Conservation (phyloP, 2,329 filamentous ascomycete genomes). For the Ascochyta pisi region DNA sequence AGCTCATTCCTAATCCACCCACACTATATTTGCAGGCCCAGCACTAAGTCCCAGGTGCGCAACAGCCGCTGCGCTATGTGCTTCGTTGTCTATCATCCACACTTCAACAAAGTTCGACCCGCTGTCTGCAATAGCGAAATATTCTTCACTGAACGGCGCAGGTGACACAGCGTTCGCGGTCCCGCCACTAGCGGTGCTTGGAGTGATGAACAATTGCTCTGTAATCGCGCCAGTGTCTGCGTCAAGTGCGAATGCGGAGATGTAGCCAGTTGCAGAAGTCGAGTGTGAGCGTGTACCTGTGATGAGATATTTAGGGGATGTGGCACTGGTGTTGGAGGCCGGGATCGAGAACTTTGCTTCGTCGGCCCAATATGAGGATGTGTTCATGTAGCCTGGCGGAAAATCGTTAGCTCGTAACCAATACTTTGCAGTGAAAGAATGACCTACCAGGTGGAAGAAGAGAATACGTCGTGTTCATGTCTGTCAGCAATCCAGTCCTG, state of each 20-base stretch:
- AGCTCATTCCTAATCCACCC: background rate
- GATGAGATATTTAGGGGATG: background rate
- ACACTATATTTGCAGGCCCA: slow-evolving; percentile 11
- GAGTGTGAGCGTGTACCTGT: background rate
- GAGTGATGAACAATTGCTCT: background rate
- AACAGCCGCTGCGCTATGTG: slow-evolving; percentile 6
- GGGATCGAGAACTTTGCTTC: no score
- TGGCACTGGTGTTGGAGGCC: no score
- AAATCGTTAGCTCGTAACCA: no score
- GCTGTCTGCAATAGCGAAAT: slow-evolving; percentile 47
- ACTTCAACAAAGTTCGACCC: slow-evolving; percentile 40
- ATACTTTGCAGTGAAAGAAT: no score
- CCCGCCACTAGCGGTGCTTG: background rate
- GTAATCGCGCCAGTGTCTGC: slow-evolving; percentile 10
- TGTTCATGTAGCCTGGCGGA: background rate
- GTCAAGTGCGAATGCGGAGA: slow-evolving; percentile 43
- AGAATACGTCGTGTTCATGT: no score
- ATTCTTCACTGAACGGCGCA: background rate
- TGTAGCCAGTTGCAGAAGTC: slow-evolving; percentile 36
- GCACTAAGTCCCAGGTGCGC: slow-evolving; percentile 19
- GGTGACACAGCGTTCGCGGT: background rate
- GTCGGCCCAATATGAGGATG: no score
- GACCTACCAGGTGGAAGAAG: no score
- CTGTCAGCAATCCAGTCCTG: no score
- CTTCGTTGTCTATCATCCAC: slow-evolving; percentile 37